These are phyloP conservation scores for Malassezia sympodialis DNA, from an alignment of 1,284 basidiomycete species.

Conservation along the genomic window DNA sequence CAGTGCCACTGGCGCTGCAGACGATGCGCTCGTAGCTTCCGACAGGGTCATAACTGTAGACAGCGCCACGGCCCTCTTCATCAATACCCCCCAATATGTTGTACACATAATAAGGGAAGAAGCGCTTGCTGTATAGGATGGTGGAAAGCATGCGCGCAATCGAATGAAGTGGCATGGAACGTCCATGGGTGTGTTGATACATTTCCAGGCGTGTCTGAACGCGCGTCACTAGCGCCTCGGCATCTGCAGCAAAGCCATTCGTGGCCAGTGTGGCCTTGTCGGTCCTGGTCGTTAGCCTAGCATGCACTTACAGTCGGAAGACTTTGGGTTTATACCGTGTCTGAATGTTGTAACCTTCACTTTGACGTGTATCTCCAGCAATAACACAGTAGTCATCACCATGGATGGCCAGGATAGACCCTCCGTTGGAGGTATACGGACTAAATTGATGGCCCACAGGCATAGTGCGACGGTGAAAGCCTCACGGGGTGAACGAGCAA, in stretches of 20 bases:
- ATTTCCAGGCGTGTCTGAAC: slow-evolving; percentile 39
- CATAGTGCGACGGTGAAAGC: background rate
- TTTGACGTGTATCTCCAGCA: slow-evolving; percentile 45
- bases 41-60: slow-evolving; percentile 46
- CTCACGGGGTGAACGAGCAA: background rate
- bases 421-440: slow-evolving; percentile 45
- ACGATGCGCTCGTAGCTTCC: slow-evolving; percentile 45
- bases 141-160: slow-evolving; percentile 46
- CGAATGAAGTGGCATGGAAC: slow-evolving; percentile 41
- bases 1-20: slow-evolving; percentile 44
- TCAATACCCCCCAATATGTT: slow-evolving; percentile 47
- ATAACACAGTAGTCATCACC: slow-evolving; percentile 46
- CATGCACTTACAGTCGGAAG: slow-evolving; percentile 27
- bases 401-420: slow-evolving; percentile 43
- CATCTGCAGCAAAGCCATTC: slow-evolving; percentile 45
- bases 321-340: slow-evolving; percentile 48
- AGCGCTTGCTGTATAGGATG: slow-evolving; percentile 45
- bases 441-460: slow-evolving; percentile 42
- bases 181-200: slow-evolving; percentile 43
- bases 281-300: slow-evolving; percentile 17
- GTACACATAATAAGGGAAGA: slow-evolving; percentile 49
- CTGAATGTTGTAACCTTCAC: slow-evolving; percentile 46
- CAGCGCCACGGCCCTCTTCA: slow-evolving; percentile 44
- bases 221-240: slow-evolving; percentile 39
- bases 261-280: slow-evolving; percentile 45